phyloP scores from a whole-genome alignment of 768 basidiomycete species.

The Kwoniella dejecticola region DNA sequence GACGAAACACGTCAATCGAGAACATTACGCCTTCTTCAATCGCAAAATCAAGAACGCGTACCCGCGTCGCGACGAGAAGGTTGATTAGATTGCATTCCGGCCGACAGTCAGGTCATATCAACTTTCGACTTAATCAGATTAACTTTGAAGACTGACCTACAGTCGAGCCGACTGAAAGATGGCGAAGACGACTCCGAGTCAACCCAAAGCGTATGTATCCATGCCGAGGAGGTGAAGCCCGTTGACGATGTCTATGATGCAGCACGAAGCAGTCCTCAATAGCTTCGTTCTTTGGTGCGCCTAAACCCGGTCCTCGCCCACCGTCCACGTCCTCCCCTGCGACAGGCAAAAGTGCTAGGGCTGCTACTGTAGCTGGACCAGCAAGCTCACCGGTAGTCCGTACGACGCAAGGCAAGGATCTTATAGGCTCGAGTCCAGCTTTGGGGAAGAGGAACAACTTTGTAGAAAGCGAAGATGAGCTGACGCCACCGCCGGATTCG shows the following conservation, averaged over 20 bases:
- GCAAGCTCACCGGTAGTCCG: constrained; percentile 21
- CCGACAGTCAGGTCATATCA: not conserved
- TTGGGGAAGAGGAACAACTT: not conserved
- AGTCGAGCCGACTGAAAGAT: constrained; percentile 3
- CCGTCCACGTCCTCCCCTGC: constrained; percentile 30
- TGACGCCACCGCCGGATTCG: constrained; percentile 34
- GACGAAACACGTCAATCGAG: not conserved
- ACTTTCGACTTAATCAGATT: too few relatives aligned
- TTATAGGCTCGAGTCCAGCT: constrained; percentile 6
- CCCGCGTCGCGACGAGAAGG: not conserved
- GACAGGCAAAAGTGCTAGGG: constrained; percentile 18
- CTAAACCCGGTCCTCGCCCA: constrained; percentile 40
- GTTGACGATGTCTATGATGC: not conserved
- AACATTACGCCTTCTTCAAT: constrained; percentile 4
- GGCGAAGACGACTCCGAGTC: constrained; percentile 24
- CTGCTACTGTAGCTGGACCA: constrained; percentile 30
- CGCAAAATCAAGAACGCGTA: not conserved
- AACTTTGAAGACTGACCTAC: too few relatives aligned
- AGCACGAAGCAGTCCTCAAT: constrained; percentile 53
- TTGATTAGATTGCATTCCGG: constrained; percentile 7
- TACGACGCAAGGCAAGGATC: constrained; percentile 5
- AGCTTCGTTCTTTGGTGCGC: constrained; percentile 52
- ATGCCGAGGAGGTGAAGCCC: not conserved
- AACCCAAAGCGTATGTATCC: constrained; percentile 28
- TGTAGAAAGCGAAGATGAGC: constrained; percentile 31